These are phyloP conservation scores for Sporothrix phasma DNA, from an alignment of 2,329 filamentous ascomycete genomes.

Conservation along the genomic window DNA sequence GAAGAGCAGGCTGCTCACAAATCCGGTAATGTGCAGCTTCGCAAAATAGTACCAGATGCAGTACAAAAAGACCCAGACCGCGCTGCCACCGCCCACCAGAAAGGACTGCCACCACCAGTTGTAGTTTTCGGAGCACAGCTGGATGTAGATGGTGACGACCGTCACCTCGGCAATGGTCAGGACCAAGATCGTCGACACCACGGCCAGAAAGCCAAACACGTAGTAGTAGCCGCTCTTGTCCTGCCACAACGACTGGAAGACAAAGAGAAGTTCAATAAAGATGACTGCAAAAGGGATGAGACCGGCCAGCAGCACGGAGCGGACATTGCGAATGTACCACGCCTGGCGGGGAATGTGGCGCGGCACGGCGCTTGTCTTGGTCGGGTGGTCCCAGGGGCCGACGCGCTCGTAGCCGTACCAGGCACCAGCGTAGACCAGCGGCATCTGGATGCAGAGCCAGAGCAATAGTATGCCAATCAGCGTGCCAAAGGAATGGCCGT, in stretches of 20 bases:
- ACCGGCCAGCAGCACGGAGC: conserved; percentile 61
- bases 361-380: conserved; percentile 60
- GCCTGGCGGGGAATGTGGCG: conserved; percentile 65
- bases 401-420: conserved; percentile 64
- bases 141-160: conserved; percentile 71
- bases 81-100: conserved; percentile 63
- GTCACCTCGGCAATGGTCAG: conserved; percentile 75
- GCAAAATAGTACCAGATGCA: conserved; percentile 75
- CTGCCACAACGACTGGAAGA: conserved; percentile 65
- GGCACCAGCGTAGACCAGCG: conserved; percentile 70
- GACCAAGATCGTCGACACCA: conserved; percentile 61
- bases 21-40: conserved; percentile 70
- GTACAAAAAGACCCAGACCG: conserved; percentile 74
- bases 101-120: conserved; percentile 93
- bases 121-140: conserved; percentile 77
- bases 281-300: conserved; percentile 65
- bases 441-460: conserved; percentile 79
- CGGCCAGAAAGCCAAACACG: conserved; percentile 74
- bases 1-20: conserved; percentile 70
- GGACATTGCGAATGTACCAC: conserved; percentile 61
- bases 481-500: conserved; percentile 75
- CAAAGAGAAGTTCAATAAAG: conserved; percentile 23
- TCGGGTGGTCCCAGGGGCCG: conserved; percentile 68
- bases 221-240: conserved; percentile 91
- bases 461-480: conserved; percentile 61